Conservation (phyloP, 164 flowering plant species). For the Chimonanthus salicifolius region DNA sequence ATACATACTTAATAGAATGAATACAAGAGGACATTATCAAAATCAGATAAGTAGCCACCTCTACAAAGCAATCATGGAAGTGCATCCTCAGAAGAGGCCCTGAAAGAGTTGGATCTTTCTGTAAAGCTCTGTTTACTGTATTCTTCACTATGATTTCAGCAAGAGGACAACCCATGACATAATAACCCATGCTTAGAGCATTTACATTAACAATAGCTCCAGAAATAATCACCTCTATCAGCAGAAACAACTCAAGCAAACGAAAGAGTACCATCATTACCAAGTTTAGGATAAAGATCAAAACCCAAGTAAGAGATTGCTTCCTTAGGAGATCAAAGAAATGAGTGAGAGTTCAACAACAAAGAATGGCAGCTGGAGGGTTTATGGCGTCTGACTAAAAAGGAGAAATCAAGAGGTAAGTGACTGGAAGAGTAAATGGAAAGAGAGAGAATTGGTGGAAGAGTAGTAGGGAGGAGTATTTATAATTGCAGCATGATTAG, state of each 20-base stretch:
- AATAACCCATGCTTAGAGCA: constrained; percentile 65
- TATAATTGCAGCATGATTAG: background rate
- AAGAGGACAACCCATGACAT: constrained; percentile 57
- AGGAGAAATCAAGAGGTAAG: background rate
- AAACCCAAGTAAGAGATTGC: background rate
- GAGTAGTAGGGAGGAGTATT: background rate
- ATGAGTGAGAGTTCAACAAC: background rate
- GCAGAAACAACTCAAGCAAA: constrained; percentile 17
- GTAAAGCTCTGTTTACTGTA: constrained; percentile 48
- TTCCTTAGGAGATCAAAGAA: background rate
- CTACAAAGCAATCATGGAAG: constrained; percentile 79
- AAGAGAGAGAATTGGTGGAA: background rate
- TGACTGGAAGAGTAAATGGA: background rate
- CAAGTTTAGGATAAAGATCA: background rate
- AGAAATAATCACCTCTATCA: constrained; percentile 15
- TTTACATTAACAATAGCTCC: constrained; percentile 23
- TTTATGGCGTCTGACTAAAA: too few species aligned
- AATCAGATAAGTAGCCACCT: constrained; percentile 24
- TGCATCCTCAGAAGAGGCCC: constrained; percentile 78
- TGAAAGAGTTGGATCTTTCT: constrained; percentile 68
- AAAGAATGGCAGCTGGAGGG: background rate
- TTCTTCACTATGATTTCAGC: constrained; percentile 52
- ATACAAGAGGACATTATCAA: background rate
- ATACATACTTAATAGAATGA: background rate
- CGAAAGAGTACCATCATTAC: constrained; percentile 8